These are phyloP conservation scores for Iris macrosiphon DNA, from an alignment of 106 monocot genomes.

Conservation along the genomic window DNA sequence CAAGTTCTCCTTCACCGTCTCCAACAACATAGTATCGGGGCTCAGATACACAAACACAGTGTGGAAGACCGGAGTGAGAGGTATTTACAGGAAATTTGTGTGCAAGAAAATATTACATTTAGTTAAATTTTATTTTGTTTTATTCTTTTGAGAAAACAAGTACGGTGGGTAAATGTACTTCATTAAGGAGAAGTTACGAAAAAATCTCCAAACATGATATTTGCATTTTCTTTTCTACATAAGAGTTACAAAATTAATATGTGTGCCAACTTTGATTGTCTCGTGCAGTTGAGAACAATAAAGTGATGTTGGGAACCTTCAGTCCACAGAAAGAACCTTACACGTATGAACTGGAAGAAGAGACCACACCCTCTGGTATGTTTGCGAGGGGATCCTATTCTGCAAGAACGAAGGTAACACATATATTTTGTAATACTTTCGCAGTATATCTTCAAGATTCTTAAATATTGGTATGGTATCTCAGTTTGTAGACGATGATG, in stretches of 20 bases:
- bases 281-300: conserved; percentile 43
- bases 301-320: conserved; percentile 70
- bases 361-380: conserved; percentile 66
- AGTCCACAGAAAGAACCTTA: conserved; percentile 65
- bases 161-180: too few species aligned
- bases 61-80: conserved; percentile 15
- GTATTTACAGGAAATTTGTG: not conserved
- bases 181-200: too few species aligned
- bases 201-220: too few species aligned
- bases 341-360: conserved; percentile 52
- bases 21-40: conserved; percentile 14
- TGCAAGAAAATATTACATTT: too few species aligned
- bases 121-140: too few species aligned
- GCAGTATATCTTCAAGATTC: too few species aligned
- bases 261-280: too few species aligned
- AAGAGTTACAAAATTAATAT: too few species aligned
- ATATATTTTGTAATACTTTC: too few species aligned
- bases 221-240: too few species aligned
- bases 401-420: conserved; percentile 66
- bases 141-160: too few species aligned
- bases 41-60: conserved; percentile 15
- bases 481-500: conserved; percentile 21
- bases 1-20: conserved; percentile 13
- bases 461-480: too few species aligned
- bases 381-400: conserved; percentile 69